Percentiles rank a stretch among this genome's conserved stretches.
phyloP scores from a whole-genome alignment of 495 filamentous ascomycete species.

The Aspergillus asperescens region DNA sequence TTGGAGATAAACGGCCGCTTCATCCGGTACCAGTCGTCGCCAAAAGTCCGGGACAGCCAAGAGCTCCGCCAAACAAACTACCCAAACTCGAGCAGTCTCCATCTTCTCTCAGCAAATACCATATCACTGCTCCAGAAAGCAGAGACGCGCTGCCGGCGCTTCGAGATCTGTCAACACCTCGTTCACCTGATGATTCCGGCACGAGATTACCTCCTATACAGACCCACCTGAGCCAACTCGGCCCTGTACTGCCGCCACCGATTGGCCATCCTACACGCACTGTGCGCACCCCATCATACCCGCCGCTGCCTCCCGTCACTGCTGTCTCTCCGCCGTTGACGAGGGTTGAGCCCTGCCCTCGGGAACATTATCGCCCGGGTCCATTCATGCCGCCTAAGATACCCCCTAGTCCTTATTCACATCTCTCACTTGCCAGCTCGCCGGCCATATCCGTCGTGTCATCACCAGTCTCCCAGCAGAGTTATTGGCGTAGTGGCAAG shows the following conservation, averaged over 20 bases:
- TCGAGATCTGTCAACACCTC: conserved; percentile 32
- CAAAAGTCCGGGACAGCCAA: neutral
- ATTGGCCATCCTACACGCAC: conserved; percentile 17
- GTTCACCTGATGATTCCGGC: conserved; percentile 35
- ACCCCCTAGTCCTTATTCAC: conserved; percentile 37
- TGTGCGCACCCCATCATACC: conserved; percentile 22
- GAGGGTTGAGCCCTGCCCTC: conserved; percentile 25
- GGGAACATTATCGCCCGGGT: conserved; percentile 27
- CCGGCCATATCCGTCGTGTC: conserved; percentile 37
- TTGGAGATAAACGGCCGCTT: neutral
- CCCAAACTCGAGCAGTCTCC: neutral
- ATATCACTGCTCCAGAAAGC: conserved; percentile 24
- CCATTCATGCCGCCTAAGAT: conserved; percentile 28
- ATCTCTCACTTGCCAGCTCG: conserved; percentile 36
- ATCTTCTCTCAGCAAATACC: conserved; percentile 15
- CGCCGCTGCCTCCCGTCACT: conserved; percentile 22
- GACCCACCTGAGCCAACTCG: conserved; percentile 32
- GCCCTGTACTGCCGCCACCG: conserved; percentile 17
- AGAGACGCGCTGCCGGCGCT: conserved; percentile 32
- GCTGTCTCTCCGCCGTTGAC: conserved; percentile 28
- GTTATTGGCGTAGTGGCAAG: conserved; percentile 28
- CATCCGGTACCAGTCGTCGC: neutral
- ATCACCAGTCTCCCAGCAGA: conserved; percentile 33
- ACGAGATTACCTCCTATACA: conserved; percentile 42
- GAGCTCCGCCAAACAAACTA: no score